phyloP scores from a whole-genome alignment of 202 grass and related monocot species.

The Dendrocalamus latiflorus region DNA sequence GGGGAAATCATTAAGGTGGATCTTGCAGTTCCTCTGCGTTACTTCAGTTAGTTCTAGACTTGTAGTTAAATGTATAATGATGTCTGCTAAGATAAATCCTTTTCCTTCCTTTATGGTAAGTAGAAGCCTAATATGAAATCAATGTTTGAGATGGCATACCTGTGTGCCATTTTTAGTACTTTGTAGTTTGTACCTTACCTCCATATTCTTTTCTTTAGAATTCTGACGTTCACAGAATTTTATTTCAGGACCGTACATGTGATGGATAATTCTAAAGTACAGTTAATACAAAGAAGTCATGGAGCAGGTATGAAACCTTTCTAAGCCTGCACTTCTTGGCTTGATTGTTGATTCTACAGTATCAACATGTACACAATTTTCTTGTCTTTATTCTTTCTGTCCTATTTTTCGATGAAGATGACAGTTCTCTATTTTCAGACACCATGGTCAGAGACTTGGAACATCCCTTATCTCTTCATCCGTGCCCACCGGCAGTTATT shows the following conservation, averaged over 20 bases:
- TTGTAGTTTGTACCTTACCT: not conserved
- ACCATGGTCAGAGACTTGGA: constrained; percentile 52
- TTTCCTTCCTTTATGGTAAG: not conserved
- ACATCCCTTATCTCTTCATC: constrained; percentile 53
- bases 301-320: constrained; percentile 49
- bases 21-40: not conserved
- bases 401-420: constrained; percentile 23
- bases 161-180: not conserved
- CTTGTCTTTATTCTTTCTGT: not conserved
- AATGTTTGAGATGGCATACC: not conserved
- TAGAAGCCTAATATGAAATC: not conserved
- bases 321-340: constrained; percentile 6
- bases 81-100: not conserved
- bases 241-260: constrained; percentile 71
- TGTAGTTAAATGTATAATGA: not conserved
- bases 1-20: not conserved
- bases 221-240: constrained; percentile 1
- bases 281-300: constrained; percentile 59
- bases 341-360: not conserved
- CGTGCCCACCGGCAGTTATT: constrained; percentile 66
- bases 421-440: constrained; percentile 53
- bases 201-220: not conserved
- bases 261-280: constrained; percentile 57
- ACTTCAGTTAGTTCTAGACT: not conserved
- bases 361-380: constrained; percentile 5